Evolutionary conservation across 1,284 basidiomycete species (phyloP), one percentile per base, ranked within the genome.

Genomic region (Apiotrichum siamense): DNA sequence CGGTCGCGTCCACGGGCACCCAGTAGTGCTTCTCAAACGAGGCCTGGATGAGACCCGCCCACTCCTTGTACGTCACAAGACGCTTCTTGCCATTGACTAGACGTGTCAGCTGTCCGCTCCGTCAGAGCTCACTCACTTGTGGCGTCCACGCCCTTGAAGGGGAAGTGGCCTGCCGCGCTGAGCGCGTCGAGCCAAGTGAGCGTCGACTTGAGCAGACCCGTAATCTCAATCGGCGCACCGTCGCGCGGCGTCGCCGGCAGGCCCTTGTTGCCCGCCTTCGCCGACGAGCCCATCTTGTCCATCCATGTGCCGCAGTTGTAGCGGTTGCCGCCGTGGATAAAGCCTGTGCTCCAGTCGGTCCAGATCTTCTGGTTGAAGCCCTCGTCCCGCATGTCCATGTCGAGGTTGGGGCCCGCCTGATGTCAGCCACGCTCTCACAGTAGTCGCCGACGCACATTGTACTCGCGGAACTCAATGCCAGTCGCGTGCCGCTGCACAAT

Each of bases 271-370:
- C 91, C 89, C 9, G 96, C 93, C 64, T 85, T 88, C 53, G 78
- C 78, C 1, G 87, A 90, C 65, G 92, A 90, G 37, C 92, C 92
- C 87, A 91, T 94, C 80, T 94, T 94, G 77, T 94, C 90, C 88
- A 92, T 91, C 90, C 90, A 94, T 0, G 91, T 93, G 31, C 69
- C 73, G 58, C 73, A 75, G 60, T 75, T 75, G 73, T 81, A 79
- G 53, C 79, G 76, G 73, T 86, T 97, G 13, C 94, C 96, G 29
- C 94, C 94, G 57, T 84, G 79, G 62, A 96, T 82, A 59, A 98
- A 76, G 1, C 94, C 94, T 7, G 89, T 97, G 59, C 80, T 78
- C 94, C 94, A 98, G 72, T 98, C 92, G 21, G 97, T 91, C 42
- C 82, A 77, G 60, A 97, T 87, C 67, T 91, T 83, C 66, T 98